These are phyloP conservation scores for Brachypodium distachyon DNA, from an alignment of 202 grass and related monocot genomes.

Conservation along the genomic window DNA sequence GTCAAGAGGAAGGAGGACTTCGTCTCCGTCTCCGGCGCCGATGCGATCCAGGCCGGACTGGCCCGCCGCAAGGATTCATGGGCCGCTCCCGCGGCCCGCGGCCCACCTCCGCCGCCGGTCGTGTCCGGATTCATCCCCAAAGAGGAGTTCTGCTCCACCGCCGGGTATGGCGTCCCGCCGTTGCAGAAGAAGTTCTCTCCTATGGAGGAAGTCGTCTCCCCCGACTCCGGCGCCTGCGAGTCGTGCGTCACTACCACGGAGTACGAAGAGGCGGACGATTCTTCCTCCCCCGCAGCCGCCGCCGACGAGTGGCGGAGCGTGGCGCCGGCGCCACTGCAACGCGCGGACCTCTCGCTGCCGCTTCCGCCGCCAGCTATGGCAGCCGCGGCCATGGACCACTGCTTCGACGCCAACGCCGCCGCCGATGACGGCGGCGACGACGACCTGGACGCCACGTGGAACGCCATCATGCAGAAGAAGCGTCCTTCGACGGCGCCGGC, in stretches of 20 bases:
- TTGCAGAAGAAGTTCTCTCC: too few relatives aligned
- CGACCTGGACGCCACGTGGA: conserved; percentile 81
- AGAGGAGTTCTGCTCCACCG: not conserved
- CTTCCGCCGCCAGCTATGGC: not conserved
- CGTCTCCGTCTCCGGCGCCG: too few relatives aligned
- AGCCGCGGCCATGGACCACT: not conserved
- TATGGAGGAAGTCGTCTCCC: conserved; percentile 4
- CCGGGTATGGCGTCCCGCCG: too few relatives aligned
- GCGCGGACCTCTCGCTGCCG: not conserved
- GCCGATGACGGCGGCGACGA: conserved; percentile 19
- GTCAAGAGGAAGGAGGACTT: too few relatives aligned
- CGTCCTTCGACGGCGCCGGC: not conserved
- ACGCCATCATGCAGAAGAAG: conserved; percentile 54
- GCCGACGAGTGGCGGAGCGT: conserved; percentile 1
- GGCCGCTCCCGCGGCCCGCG: too few relatives aligned
- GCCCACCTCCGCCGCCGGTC: too few relatives aligned
- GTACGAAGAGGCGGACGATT: conserved; percentile 38
- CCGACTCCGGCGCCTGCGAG: conserved; percentile 32
- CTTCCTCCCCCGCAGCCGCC: not conserved
- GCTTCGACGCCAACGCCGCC: not conserved
- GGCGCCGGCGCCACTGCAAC: not conserved
- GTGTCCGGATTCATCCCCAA: not conserved
- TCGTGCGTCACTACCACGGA: conserved; percentile 83
- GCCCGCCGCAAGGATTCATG: too few relatives aligned
- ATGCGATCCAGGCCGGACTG: too few relatives aligned